Conservation (phyloP, 306 rosid species). For the Glycyrrhiza uralensis region DNA sequence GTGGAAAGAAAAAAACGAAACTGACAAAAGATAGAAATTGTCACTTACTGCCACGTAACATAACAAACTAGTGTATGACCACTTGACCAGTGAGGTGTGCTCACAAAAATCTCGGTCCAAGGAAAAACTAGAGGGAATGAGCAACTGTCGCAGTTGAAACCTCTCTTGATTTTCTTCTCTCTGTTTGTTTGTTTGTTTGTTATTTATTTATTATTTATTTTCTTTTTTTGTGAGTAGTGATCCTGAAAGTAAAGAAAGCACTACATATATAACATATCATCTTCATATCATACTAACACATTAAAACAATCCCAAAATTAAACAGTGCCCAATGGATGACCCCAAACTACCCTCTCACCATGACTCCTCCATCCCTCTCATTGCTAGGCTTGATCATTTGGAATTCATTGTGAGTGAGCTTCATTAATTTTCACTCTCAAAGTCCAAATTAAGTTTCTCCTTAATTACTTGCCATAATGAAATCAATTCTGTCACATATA, state of each 20-base stretch:
- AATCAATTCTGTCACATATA: background rate
- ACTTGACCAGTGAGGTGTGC: conserved; percentile 29
- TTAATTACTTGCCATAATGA: background rate
- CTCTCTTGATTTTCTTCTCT: conserved; percentile 9
- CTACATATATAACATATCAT: background rate
- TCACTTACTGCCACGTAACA: conserved; percentile 23
- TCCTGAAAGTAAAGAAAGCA: background rate
- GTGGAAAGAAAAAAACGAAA: no score
- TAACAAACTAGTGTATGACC: conserved; percentile 45
- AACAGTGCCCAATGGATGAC: conserved; percentile 41
- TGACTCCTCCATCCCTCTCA: conserved; percentile 50
- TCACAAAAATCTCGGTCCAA: conserved; percentile 22
- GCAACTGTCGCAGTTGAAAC: conserved; percentile 28
- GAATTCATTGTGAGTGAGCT: conserved; percentile 65
- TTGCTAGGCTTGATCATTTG: conserved; percentile 71
- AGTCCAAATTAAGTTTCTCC: no score
- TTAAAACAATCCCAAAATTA: background rate
- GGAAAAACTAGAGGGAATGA: conserved; percentile 35
- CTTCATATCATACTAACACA: background rate
- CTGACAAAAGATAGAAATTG: conserved; percentile 1
- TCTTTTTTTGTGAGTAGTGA: background rate
- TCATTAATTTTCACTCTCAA: background rate
- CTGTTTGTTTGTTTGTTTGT: no score
- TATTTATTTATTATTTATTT: background rate
- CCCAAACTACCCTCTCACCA: conserved; percentile 31